Conservation (phyloP, 441 rosid genomes). For the Flueggea neowawraea region DNA sequence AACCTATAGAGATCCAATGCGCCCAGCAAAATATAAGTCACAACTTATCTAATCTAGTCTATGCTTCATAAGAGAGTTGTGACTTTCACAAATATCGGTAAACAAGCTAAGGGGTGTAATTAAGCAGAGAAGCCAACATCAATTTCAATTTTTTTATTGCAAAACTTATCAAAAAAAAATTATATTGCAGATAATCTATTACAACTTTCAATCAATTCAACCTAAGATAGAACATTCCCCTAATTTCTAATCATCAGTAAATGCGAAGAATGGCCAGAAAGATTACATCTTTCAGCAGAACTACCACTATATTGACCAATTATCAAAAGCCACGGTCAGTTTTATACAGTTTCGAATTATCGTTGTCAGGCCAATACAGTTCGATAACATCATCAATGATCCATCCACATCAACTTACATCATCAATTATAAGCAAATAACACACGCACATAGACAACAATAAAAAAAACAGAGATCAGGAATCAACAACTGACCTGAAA, state of each 20-base stretch:
- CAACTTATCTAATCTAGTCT: slow-evolving; percentile 12
- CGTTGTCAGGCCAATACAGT: no score
- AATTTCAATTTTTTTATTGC: no score
- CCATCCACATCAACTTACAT: slow-evolving; percentile 2
- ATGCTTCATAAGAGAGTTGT: background rate
- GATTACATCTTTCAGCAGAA: background rate
- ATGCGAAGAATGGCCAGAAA: background rate
- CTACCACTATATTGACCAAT: slow-evolving; percentile 2
- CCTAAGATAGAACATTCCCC: background rate
- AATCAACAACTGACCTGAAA: slow-evolving; percentile 38
- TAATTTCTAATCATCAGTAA: background rate
- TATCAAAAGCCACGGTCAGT: background rate
- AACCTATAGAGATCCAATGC: slow-evolving; percentile 45
- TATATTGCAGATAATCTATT: background rate
- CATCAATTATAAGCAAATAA: slow-evolving; percentile 7
- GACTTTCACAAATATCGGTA: background rate
- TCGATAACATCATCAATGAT: slow-evolving; percentile 1
- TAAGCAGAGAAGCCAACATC: no score
- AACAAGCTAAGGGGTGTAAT: no score
- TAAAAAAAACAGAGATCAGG: background rate
- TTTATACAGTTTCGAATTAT: background rate
- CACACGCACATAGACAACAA: background rate
- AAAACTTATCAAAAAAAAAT: no score
- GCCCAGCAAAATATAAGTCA: slow-evolving; percentile 23
- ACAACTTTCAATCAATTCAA: slow-evolving; percentile 1